These are phyloP conservation scores for Pisolithus sp. DNA, from an alignment of 768 basidiomycete species.

Conservation along the genomic window DNA sequence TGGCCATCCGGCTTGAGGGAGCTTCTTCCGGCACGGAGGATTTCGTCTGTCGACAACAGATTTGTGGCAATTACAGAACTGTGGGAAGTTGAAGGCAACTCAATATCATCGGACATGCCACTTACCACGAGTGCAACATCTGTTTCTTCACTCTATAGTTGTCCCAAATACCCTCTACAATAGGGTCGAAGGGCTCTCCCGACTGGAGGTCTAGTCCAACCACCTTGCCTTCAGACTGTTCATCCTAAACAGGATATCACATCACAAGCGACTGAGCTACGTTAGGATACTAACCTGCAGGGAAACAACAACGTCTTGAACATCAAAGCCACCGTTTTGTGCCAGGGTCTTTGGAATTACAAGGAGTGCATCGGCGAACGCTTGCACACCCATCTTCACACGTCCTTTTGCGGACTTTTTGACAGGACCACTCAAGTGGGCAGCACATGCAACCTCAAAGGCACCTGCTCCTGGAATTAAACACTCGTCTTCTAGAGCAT, in stretches of 20 bases:
- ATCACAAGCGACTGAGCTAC: slow-evolving; percentile 7
- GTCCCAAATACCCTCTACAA: slow-evolving; percentile 95
- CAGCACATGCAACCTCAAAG: slow-evolving; percentile 90
- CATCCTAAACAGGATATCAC: slow-evolving; percentile 50
- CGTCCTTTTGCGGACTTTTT: slow-evolving; percentile 90
- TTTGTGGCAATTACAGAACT: slow-evolving; percentile 95
- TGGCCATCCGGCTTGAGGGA: slow-evolving; percentile 79
- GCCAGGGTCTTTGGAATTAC: slow-evolving; percentile 96
- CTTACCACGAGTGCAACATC: slow-evolving; percentile 94
- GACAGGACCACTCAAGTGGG: slow-evolving; percentile 69
- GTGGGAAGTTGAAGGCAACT: slow-evolving; percentile 21
- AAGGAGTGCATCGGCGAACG: slow-evolving; percentile 90
- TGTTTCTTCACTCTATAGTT: slow-evolving; percentile 98
- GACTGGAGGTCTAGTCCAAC: slow-evolving; percentile 91
- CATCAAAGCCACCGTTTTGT: slow-evolving; percentile 93
- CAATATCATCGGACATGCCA: slow-evolving; percentile 12
- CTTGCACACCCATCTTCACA: slow-evolving; percentile 95
- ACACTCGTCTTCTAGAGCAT: slow-evolving; percentile 84
- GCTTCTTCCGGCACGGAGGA: slow-evolving; percentile 82
- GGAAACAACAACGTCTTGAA: slow-evolving; percentile 89
- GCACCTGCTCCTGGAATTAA: slow-evolving; percentile 97
- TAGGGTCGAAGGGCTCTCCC: slow-evolving; percentile 95
- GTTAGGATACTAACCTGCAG: slow-evolving; percentile 56
- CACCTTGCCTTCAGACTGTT: slow-evolving; percentile 86
- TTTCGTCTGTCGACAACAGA: slow-evolving; percentile 92